Percentiles rank a stretch among this genome's conserved stretches.
Evolutionary conservation across 1,284 basidiomycete species (phyloP).

Genomic region (Fomitopsis palustris): DNA sequence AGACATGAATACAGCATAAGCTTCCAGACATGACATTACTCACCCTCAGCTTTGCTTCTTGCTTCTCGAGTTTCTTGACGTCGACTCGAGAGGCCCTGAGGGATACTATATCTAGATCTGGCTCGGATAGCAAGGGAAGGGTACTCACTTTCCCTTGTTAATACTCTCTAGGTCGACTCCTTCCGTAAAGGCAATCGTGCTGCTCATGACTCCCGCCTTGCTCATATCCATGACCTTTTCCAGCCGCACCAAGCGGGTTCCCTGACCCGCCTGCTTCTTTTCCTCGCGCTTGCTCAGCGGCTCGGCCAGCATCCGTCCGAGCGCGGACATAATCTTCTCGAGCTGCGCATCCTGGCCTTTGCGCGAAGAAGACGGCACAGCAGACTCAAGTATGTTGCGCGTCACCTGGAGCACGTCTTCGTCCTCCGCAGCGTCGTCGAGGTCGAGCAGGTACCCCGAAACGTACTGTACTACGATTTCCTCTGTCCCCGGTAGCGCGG

Average conservation of each 20-base stretch:
- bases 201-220: conserved; percentile 77
- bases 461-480: conserved; percentile 93
- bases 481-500: conserved; percentile 83
- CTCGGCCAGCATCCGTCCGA: conserved; percentile 65
- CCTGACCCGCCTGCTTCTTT: conserved; percentile 50
- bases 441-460: conserved; percentile 86
- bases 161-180: conserved; percentile 92
- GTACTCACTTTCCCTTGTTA: conserved; percentile 88
- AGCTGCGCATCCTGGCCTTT: conserved; percentile 27
- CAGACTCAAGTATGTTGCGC: conserved; percentile 71
- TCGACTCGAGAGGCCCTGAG: conserved; percentile 90
- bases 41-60: conserved; percentile 94
- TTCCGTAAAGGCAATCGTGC: conserved; percentile 80
- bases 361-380: conserved; percentile 33
- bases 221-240: conserved; percentile 97
- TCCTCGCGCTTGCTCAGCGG: conserved; percentile 56
- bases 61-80: conserved; percentile 97
- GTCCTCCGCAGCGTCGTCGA: conserved; percentile 91
- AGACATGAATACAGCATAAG: not conserved
- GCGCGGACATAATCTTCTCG: conserved; percentile 62
- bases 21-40: conserved; percentile 1
- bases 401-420: conserved; percentile 84
- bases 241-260: conserved; percentile 63
- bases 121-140: not conserved
- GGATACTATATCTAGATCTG: not conserved